Base-by-base conservation (phyloP, 768 basidiomycete species). In the Fistulinella prunicolor region DNA sequence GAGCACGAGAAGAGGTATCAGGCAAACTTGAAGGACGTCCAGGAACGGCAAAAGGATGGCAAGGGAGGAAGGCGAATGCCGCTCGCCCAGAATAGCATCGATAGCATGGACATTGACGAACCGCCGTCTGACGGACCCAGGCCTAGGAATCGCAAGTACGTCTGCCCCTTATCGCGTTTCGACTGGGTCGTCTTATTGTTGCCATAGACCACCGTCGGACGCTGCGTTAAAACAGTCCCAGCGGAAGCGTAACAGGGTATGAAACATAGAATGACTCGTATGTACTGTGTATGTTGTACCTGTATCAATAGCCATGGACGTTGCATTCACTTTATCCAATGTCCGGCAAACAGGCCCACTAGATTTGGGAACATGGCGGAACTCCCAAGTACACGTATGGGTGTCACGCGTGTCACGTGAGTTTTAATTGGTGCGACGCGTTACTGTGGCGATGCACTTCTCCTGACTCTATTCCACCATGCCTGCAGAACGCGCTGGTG, bases 401-500 rank as follows among this genome's bases (percentile, higher is more conserved):
- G n/a, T n/a, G 59, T 56, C 60, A 62, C 61, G 66, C 51, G 46
- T 55, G 46, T 66, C 67, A 70, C 69, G 70, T 71, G 68, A 59
- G 48, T 22, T 29, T 53, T 53, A 50, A 62, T 58, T 53, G 47
- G 53, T 56, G 61, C 59, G 62, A 57, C 58, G 54, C 56, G 60
- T 50, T 51, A 16, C 10, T 4, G 51, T 59, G 57, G 51, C 54
- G 13, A 45, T 51, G 57, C 4, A 34, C 21, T 30, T 23, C 57
- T 59, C 47, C 49, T 57, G 50, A 49, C 54, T 56, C 47, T 42
- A 14, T 28, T 19, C 50, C 68, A 76, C 57, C 62, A 89, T 90
- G 87, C 79, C 82, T 62, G 78, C 83, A 64, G 85, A 89, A 75
- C 71, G 89, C 62, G 87, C 87, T 51, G 89, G 89, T 34, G 89